Conservation (phyloP, 352 stramenopile species). For the Phytophthora chlamydospora region DNA sequence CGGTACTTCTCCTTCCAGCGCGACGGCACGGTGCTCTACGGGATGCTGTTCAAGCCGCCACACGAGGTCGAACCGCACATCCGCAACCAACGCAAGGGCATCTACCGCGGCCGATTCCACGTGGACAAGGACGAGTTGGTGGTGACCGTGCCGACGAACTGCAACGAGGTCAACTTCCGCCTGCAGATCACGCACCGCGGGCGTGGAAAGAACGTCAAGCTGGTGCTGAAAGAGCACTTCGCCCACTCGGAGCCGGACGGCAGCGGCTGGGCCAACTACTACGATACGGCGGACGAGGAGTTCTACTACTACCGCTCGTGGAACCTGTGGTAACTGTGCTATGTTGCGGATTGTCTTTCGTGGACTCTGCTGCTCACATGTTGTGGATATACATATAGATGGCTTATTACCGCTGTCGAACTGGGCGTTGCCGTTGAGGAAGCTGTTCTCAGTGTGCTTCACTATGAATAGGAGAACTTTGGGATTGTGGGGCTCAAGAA, state of each 20-base stretch:
- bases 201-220: constrained; percentile 61
- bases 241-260: constrained; percentile 72
- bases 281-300: constrained; percentile 73
- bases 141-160: constrained; percentile 71
- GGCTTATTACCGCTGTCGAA: constrained; percentile 15
- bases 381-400: constrained; percentile 34
- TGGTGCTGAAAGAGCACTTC: constrained; percentile 74
- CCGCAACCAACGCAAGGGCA: constrained; percentile 44
- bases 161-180: constrained; percentile 75
- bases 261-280: constrained; percentile 69
- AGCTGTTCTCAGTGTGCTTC: constrained; percentile 11
- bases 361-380: constrained; percentile 9
- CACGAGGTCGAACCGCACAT: constrained; percentile 55
- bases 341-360: constrained; percentile 3
- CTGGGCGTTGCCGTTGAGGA: constrained; percentile 1
- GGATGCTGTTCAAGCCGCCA: constrained; percentile 78
- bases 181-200: constrained; percentile 54
- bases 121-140: constrained; percentile 71
- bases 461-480: constrained; percentile 25
- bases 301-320: constrained; percentile 81
- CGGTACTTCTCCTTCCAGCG: constrained; percentile 84
- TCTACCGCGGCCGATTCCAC: constrained; percentile 63
- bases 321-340: constrained; percentile 45
- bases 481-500: background rate
- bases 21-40: constrained; percentile 75